Conservation (phyloP, 1,284 basidiomycete species). For the Tremellales sp. region DNA sequence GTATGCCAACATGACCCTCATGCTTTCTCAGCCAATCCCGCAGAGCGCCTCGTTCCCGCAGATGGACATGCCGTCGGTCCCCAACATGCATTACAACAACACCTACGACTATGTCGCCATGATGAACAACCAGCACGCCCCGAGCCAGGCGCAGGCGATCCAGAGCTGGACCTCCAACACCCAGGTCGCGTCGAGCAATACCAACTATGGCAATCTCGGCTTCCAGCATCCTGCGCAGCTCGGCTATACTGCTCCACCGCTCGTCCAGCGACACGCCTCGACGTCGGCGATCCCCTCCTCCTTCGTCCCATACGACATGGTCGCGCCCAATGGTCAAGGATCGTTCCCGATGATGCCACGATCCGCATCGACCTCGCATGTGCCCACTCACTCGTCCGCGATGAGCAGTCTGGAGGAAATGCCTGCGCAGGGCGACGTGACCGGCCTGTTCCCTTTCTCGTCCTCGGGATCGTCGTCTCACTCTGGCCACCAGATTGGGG, state of each 20-base stretch:
- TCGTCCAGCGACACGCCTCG: constrained; percentile 15
- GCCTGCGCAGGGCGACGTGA: background rate
- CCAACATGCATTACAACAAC: constrained; percentile 11
- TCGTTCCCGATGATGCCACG: constrained; percentile 12
- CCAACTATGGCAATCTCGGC: constrained; percentile 2
- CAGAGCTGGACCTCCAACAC: constrained; percentile 18
- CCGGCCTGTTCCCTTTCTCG: constrained; percentile 4
- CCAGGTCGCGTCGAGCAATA: too few relatives aligned
- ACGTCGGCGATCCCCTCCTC: constrained; percentile 12
- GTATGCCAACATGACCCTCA: constrained; percentile 10
- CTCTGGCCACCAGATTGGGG: background rate
- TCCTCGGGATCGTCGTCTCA: background rate
- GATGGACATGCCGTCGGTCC: constrained; percentile 14
- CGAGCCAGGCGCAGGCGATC: constrained; percentile 14
- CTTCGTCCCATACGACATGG: constrained; percentile 12
- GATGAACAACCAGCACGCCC: background rate
- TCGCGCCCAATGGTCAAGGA: too few relatives aligned
- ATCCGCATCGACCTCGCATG: constrained; percentile 13
- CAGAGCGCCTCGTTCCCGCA: constrained; percentile 16
- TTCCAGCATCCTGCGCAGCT: constrained; percentile 1
- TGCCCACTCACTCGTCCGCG: constrained; percentile 8
- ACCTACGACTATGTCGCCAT: background rate
- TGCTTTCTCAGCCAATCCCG: constrained; percentile 11
- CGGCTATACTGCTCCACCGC: constrained; percentile 3
- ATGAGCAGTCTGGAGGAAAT: constrained; percentile 8